A percentile compares a stretch with the other conserved stretches of the same genome.
Evolutionary conservation across 305 asterid genomes (phyloP).

Genomic region (Fraxinus ornus): DNA sequence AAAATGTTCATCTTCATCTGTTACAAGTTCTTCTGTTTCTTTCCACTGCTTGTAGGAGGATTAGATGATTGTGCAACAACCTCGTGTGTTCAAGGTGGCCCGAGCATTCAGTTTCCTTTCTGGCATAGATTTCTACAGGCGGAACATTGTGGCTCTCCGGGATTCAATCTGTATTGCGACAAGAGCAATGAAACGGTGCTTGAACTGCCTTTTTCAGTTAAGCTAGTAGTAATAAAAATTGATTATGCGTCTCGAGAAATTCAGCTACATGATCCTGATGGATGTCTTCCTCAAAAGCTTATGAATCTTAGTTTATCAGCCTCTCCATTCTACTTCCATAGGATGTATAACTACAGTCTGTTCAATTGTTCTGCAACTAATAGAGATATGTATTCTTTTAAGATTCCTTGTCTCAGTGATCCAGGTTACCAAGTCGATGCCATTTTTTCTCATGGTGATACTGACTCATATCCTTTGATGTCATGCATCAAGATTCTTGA

Average conservation of each 20-base stretch:
- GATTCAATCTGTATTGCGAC: slow-evolving; percentile 24
- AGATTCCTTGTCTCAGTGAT: not conserved
- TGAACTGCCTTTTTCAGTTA: slow-evolving; percentile 2
- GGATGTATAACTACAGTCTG: not conserved
- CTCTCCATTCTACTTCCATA: not conserved
- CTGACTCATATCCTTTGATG: not conserved
- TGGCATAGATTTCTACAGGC: not conserved
- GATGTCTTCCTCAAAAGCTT: slow-evolving; percentile 9
- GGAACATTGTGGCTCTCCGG: slow-evolving; percentile 2
- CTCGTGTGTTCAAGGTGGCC: slow-evolving; percentile 11
- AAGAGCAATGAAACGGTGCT: slow-evolving; percentile 8
- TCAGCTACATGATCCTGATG: not conserved
- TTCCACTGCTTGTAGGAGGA: not conserved
- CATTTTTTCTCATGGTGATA: not conserved
- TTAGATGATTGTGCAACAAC: not conserved
- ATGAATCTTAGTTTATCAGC: not conserved
- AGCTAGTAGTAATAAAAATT: not conserved
- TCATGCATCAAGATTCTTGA: not conserved
- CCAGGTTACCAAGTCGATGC: not conserved
- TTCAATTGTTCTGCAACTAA: slow-evolving; percentile 19
- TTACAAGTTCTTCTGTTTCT: not conserved
- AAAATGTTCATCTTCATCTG: not conserved
- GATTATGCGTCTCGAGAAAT: slow-evolving; percentile 18
- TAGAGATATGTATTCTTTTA: not conserved
- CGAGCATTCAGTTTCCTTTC: slow-evolving; percentile 1